These are phyloP conservation scores for Scopulariopsis brevicaulis DNA, from an alignment of 2,329 filamentous ascomycete species.

Conservation along the genomic window DNA sequence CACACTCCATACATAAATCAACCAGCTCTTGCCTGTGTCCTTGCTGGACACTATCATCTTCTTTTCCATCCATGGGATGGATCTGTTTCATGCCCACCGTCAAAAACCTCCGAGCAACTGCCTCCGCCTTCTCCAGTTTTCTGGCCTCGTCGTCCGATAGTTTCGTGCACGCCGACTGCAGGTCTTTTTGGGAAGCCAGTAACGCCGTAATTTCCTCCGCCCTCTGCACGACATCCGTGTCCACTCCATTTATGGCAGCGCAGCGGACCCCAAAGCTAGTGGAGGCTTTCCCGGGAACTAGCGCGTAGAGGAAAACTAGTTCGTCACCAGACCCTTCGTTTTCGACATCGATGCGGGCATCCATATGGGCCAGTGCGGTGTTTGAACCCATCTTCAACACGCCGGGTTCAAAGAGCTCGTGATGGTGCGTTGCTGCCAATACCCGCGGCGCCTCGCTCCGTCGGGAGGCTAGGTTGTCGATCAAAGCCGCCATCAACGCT, in stretches of 20 bases:
- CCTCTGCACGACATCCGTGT: slow-evolving; percentile 56
- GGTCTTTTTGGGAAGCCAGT: slow-evolving; percentile 60
- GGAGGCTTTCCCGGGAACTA: slow-evolving; percentile 54
- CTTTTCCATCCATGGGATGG: neutral
- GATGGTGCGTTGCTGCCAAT: slow-evolving; percentile 50
- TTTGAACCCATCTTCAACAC: slow-evolving; percentile 37
- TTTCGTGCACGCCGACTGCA: slow-evolving; percentile 59
- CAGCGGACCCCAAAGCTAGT: slow-evolving; percentile 82
- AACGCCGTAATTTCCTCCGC: slow-evolving; percentile 64
- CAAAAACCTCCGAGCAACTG: slow-evolving; percentile 46
- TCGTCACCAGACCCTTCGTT: slow-evolving; percentile 44
- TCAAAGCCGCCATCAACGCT: slow-evolving; percentile 44
- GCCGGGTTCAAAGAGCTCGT: slow-evolving; percentile 60
- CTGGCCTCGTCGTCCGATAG: slow-evolving; percentile 51
- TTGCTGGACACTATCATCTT: neutral
- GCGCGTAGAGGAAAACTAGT: slow-evolving; percentile 63
- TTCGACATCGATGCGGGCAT: slow-evolving; percentile 47
- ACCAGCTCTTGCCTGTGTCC: neutral
- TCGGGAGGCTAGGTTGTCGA: slow-evolving; percentile 42
- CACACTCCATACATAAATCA: neutral
- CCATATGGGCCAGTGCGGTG: slow-evolving; percentile 59
- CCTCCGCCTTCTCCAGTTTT: slow-evolving; percentile 58
- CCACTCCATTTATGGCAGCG: slow-evolving; percentile 77
- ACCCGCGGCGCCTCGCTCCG: slow-evolving; percentile 39
- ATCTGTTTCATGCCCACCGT: neutral